Base-by-base conservation (phyloP, 164 flowering plant species). In the Cinnamomum micranthum region DNA sequence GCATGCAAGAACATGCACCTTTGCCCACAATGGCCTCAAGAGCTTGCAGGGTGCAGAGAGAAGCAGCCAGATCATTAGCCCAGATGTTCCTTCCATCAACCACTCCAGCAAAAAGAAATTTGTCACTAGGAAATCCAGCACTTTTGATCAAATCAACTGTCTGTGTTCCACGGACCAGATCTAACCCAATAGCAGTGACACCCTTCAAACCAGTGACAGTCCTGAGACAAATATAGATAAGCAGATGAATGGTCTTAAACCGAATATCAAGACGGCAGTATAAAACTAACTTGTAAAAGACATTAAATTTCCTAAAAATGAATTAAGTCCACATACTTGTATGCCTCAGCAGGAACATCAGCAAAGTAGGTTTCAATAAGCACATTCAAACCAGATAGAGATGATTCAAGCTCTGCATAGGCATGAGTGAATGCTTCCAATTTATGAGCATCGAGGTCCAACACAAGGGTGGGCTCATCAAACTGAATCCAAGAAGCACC, bases 21-120 rank as follows among this genome's bases (percentile, higher is more conserved):
- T 91, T 92, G 52, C 98, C 97, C 58, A 89, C 97, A 80, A 89
- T 74, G 79, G 84, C 84, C 82, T 89, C 94, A 78, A 95, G 95
- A 68, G 80, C 67, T 20, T 86, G 68, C 41, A 95, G 83, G 66
- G 85, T 84, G 23, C 47, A 72, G 65, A 94, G 86, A 73, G 98
- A 94, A 76, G 87, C 78, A 71, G 89, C 83, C 73, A 95, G 93
- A 81, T 95, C 92, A 75, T 95, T 92, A 52, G 98, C 97, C 98
- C 98, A 94, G 71, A 94, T 91, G 82, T 94, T 94, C 82, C 98
- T 90, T 78, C 98, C 98, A 83, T 94, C 98, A 79, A 94, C 97
- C 55, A 94, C 83, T 73, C 98, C 98, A 86, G 97, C 97, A 86
- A 92, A 94, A 10, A 94, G 88, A 81, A 79, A 87, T 77, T 91